Base-by-base conservation (phyloP, 306 rosid species). In the Luffa aegyptiaca region DNA sequence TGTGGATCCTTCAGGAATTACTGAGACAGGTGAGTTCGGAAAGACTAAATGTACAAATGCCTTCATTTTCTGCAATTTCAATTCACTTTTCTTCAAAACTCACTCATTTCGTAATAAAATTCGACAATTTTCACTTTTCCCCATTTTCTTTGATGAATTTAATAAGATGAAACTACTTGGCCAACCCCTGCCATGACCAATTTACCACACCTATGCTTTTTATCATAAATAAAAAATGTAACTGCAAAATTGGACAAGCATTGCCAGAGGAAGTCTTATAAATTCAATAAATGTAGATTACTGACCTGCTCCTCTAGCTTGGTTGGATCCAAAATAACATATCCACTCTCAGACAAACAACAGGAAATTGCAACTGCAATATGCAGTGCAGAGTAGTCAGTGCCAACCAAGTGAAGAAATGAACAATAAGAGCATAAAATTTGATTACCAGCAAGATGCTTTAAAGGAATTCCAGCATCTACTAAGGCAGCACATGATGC, bases 231-330 rank as follows among this genome's bases (percentile, higher is more conserved):
- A 52, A 14, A 37, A 53, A 18, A 39, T 9, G 16, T 76, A 76
- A 55, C 20, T 6, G 31, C 12, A 26, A 44, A 78, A 14, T 73
- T 49, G 76, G 58, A 26, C 57, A 73, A 73, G 77, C 26, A 48
- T 10, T 31, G 18, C 11, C n/a, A 45, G n/a, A 44, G 5, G 51
- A 2, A 10, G 37, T 70, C 44, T n/a, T 9, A 20, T 21, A 21
- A 20, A 71, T 44, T 70, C 36, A 46, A 70, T 20, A 45, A 72
- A 41, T 2, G 52, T 13, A 61, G 6, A 42, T 11, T 20, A 82
- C 82, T 11, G 36, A 92, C 97, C 97, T 95, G 91, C 79, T 95
- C 98, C 93, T 95, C 98, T n/a, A 83, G 83, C 88, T 92, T 95
- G 69, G 83, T 90, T 11, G 98, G 97, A 79, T 95, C 98, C 89